Conservation (phyloP, 345 rosid genomes). For the Atalantia buxifolia region DNA sequence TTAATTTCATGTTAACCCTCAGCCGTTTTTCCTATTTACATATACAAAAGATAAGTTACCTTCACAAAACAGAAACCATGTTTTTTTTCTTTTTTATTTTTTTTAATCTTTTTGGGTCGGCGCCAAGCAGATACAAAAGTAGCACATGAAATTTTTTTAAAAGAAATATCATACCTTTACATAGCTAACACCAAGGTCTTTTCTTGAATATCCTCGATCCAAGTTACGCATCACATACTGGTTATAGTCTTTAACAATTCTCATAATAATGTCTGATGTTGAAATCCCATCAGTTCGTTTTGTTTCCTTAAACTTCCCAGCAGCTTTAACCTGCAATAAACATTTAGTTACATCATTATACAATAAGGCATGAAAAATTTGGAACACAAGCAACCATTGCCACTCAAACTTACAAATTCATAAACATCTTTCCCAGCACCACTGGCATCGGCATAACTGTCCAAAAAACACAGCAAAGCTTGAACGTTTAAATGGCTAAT, state of each 20-base stretch:
- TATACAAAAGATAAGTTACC: slow-evolving; percentile 1
- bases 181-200: slow-evolving; percentile 91
- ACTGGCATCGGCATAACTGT: slow-evolving; percentile 88
- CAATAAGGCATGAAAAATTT: neutral
- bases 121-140: neutral
- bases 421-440: slow-evolving; percentile 91
- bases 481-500: neutral
- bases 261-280: slow-evolving; percentile 89
- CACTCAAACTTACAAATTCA: slow-evolving; percentile 70
- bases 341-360: slow-evolving; percentile 16
- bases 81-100: too few relatives aligned
- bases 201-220: slow-evolving; percentile 90
- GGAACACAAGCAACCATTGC: slow-evolving; percentile 2
- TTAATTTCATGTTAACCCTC: slow-evolving; percentile 86
- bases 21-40: slow-evolving; percentile 78
- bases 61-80: neutral
- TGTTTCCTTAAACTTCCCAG: slow-evolving; percentile 88
- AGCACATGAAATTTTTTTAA: neutral
- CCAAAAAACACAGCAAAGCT: slow-evolving; percentile 1
- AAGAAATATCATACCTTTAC: slow-evolving; percentile 56
- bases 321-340: slow-evolving; percentile 64
- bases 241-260: slow-evolving; percentile 90
- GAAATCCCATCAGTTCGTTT: slow-evolving; percentile 93
- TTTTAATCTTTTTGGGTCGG: neutral
- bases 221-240: slow-evolving; percentile 92